Evolutionary conservation across 306 rosid genomes (phyloP).

Genomic region (Fragaria vesca): DNA sequence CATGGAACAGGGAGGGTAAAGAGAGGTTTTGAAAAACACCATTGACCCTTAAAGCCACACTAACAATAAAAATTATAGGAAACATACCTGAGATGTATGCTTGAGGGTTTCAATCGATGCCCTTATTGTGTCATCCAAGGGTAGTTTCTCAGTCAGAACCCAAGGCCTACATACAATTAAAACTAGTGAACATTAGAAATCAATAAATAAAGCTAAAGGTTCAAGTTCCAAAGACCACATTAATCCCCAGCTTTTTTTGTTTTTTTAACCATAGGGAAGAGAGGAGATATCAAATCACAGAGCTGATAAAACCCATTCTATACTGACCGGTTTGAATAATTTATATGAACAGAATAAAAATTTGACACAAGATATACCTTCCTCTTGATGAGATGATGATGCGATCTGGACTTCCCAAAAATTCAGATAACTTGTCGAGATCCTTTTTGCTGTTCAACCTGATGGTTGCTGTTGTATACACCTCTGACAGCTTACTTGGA

Average conservation of each 20-base stretch:
- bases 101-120: neutral
- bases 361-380: neutral
- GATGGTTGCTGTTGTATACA: neutral
- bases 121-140: neutral
- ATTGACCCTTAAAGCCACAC: neutral
- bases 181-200: neutral
- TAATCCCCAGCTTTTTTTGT: neutral
- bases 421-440: neutral
- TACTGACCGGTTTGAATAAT: neutral
- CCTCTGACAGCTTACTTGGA: neutral
- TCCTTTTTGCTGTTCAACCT: neutral
- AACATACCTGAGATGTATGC: neutral
- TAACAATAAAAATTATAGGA: neutral
- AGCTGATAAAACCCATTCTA: neutral
- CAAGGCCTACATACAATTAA: neutral
- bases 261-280: neutral
- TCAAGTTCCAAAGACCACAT: neutral
- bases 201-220: neutral
- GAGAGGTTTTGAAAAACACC: neutral
- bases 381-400: neutral
- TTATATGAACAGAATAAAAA: neutral
- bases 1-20: neutral
- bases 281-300: neutral
- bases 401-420: neutral
- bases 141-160: neutral